phyloP scores from a whole-genome alignment of 139 green algal species.

The Coccomyxa sp. region DNA sequence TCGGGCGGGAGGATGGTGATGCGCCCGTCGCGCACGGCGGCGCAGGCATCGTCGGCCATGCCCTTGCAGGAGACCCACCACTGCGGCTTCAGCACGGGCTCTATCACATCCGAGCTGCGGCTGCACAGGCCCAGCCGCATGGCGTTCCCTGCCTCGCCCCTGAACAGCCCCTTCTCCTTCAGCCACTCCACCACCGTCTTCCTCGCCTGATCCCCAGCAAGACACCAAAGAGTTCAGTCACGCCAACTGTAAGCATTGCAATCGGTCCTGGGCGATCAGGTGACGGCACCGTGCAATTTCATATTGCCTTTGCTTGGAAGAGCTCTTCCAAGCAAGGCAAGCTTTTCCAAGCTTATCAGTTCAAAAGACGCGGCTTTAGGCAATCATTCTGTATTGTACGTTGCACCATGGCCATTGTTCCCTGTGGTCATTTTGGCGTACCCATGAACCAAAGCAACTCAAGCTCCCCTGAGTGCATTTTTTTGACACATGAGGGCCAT shows the following conservation, averaged over 20 bases:
- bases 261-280: too few species aligned
- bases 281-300: too few species aligned
- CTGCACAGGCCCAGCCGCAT: conserved; percentile 94
- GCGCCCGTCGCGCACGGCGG: conserved; percentile 68
- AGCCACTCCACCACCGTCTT: conserved; percentile 80
- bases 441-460: too few species aligned
- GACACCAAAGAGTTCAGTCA: neutral
- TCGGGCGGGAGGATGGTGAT: conserved; percentile 90
- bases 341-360: too few species aligned
- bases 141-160: conserved; percentile 79
- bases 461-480: too few species aligned
- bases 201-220: conserved; percentile 50
- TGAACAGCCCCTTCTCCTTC: conserved; percentile 76
- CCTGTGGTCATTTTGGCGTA: too few species aligned
- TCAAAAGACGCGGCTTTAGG: neutral
- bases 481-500: too few species aligned
- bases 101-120: conserved; percentile 96
- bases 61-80: conserved; percentile 89
- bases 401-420: neutral
- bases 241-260: neutral
- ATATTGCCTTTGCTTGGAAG: too few species aligned
- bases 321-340: too few species aligned
- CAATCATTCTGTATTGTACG: neutral
- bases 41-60: conserved; percentile 74
- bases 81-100: conserved; percentile 95